A percentile compares a stretch with the other conserved stretches of the same genome.
These are phyloP conservation scores for Penicillium sp. DNA, from an alignment of 2,329 filamentous ascomycete genomes.

Conservation along the genomic window DNA sequence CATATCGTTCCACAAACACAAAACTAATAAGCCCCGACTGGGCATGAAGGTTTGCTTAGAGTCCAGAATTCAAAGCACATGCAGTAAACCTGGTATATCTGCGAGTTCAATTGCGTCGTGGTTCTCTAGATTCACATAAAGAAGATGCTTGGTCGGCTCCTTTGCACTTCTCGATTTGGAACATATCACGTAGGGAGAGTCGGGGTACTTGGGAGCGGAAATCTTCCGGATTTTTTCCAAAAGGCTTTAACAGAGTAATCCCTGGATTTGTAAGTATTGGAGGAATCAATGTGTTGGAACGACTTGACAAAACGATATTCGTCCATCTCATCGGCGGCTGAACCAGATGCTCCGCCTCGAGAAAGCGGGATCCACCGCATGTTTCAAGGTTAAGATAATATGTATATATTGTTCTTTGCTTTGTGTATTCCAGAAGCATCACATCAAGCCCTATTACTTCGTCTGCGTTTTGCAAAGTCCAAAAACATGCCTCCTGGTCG, in stretches of 20 bases:
- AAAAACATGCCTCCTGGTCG: slow-evolving; percentile 3
- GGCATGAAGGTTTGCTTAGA: no score
- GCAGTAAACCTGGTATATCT: background rate
- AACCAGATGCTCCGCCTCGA: background rate
- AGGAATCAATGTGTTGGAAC: no score
- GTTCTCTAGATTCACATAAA: background rate
- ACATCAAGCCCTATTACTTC: no score
- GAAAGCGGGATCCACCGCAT: background rate
- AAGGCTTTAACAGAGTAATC: no score
- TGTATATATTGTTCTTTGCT: background rate
- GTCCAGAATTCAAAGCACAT: no score
- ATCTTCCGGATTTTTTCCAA: background rate
- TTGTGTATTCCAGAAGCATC: no score
- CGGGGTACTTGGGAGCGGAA: background rate
- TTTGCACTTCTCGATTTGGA: background rate
- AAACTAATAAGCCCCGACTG: no score
- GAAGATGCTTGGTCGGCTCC: background rate
- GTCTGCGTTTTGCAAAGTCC: no score
- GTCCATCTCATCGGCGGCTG: background rate
- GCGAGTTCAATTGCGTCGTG: background rate
- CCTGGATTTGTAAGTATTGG: background rate
- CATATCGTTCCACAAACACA: no score
- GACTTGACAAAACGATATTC: background rate
- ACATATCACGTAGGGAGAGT: background rate
- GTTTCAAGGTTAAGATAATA: background rate